These are phyloP conservation scores for Aspergillus calidoustus DNA, from an alignment of 2,329 filamentous ascomycete species.

Conservation along the genomic window DNA sequence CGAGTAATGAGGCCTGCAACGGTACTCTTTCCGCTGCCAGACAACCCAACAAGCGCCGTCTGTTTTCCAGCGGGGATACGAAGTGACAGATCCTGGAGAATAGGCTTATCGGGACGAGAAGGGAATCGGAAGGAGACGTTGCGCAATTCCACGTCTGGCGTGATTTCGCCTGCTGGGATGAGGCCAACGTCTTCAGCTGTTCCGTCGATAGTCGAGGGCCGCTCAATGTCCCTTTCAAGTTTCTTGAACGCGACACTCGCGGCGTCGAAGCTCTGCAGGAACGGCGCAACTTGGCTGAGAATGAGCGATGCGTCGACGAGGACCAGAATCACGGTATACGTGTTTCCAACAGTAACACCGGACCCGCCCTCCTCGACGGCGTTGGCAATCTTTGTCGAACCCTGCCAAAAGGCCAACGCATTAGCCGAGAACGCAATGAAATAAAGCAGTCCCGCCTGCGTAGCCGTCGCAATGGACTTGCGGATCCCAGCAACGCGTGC, in stretches of 20 bases:
- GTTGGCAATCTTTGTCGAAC: slow-evolving; percentile 58
- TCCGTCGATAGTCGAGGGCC: slow-evolving; percentile 52
- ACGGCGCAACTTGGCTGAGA: slow-evolving; percentile 44
- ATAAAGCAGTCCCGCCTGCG: slow-evolving; percentile 65
- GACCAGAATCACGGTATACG: slow-evolving; percentile 45
- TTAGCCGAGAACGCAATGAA: slow-evolving; percentile 71
- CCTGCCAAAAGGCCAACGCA: slow-evolving; percentile 70
- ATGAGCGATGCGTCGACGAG: slow-evolving; percentile 45
- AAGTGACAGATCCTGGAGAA: slow-evolving; percentile 39
- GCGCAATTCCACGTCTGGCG: slow-evolving; percentile 35
- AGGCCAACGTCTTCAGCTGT: slow-evolving; percentile 33
- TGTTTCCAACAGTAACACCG: slow-evolving; percentile 38
- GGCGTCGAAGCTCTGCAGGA: slow-evolving; percentile 53
- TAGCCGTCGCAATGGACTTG: slow-evolving; percentile 60
- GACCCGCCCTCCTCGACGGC: slow-evolving; percentile 25
- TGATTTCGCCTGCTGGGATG: slow-evolving; percentile 23
- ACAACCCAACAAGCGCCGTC: slow-evolving; percentile 54
- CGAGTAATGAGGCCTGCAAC: slow-evolving; percentile 43
- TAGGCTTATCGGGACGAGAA: slow-evolving; percentile 40
- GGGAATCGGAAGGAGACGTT: slow-evolving; percentile 45
- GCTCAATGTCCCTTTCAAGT: slow-evolving; percentile 62
- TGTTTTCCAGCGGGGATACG: slow-evolving; percentile 41
- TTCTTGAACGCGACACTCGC: slow-evolving; percentile 60
- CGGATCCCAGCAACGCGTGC: slow-evolving; percentile 59
- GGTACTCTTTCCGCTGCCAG: slow-evolving; percentile 59